Conservation (phyloP, 371 early-diverging fungal genomes). For the Thermomucor indicae-seudaticae region DNA sequence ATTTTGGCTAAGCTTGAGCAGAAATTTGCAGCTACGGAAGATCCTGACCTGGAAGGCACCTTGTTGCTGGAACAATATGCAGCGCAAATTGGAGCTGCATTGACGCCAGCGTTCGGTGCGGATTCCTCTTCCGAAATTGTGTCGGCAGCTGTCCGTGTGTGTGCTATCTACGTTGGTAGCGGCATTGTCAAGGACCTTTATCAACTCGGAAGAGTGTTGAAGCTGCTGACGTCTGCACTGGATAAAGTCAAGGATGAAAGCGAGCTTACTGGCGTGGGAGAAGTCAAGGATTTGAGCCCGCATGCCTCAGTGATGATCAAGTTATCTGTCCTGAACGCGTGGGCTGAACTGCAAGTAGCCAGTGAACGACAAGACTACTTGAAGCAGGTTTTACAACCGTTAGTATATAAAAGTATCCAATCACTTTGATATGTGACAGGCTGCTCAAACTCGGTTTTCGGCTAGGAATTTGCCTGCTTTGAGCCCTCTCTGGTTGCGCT, state of each 20-base stretch:
- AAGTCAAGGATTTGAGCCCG: conserved; percentile 55
- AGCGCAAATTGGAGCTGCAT: conserved; percentile 85
- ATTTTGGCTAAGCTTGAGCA: conserved; percentile 4
- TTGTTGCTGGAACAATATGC: conserved; percentile 85
- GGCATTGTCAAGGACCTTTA: conserved; percentile 78
- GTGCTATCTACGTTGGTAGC: conserved; percentile 80
- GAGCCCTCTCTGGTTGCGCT: conserved; percentile 56
- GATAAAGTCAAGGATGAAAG: conserved; percentile 67
- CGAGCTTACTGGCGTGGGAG: conserved; percentile 52
- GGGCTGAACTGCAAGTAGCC: conserved; percentile 77
- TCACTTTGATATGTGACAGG: neutral
- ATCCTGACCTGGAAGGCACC: conserved; percentile 82
- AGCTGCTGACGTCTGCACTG: conserved; percentile 65
- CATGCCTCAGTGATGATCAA: conserved; percentile 80
- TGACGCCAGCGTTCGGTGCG: conserved; percentile 81
- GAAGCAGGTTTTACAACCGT: conserved; percentile 60
- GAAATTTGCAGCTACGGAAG: conserved; percentile 61
- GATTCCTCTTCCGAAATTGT: conserved; percentile 79
- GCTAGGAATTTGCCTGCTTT: conserved; percentile 41
- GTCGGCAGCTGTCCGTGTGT: conserved; percentile 77
- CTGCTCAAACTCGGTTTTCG: neutral
- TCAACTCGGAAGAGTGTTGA: conserved; percentile 70
- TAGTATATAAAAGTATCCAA: conserved; percentile 7
- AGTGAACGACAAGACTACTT: conserved; percentile 57
- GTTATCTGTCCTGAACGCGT: conserved; percentile 74